These are phyloP conservation scores for Saprolegnia parasitica DNA, from an alignment of 352 stramenopile species.

Conservation along the genomic window DNA sequence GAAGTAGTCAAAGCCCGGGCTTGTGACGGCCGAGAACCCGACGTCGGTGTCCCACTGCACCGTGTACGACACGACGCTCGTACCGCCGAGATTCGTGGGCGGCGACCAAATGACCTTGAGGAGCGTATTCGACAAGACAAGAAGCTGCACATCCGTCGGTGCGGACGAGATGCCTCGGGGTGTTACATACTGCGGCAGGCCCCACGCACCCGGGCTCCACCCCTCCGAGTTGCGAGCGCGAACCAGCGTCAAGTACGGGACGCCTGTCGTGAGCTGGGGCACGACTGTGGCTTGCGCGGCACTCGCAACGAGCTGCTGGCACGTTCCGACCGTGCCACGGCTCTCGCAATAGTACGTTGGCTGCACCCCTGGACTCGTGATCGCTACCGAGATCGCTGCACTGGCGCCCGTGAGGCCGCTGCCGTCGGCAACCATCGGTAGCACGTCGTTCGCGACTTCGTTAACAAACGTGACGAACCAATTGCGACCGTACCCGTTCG, in stretches of 20 bases:
- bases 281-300: conserved; percentile 40
- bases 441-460: conserved; percentile 72
- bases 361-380: conserved; percentile 59
- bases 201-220: conserved; percentile 48
- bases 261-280: conserved; percentile 45
- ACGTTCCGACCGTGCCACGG: conserved; percentile 34
- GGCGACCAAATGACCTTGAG: conserved; percentile 77
- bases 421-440: conserved; percentile 85
- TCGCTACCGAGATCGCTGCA: conserved; percentile 69
- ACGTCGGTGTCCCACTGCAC: conserved; percentile 89
- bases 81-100: conserved; percentile 62
- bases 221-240: conserved; percentile 58
- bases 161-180: conserved; percentile 42
- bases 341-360: conserved; percentile 75
- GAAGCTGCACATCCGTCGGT: conserved; percentile 41
- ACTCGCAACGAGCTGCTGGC: conserved; percentile 38
- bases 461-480: conserved; percentile 93
- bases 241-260: conserved; percentile 57
- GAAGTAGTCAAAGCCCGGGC: conserved; percentile 61
- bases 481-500: conserved; percentile 94
- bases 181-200: conserved; percentile 47
- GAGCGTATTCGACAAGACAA: conserved; percentile 54
- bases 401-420: conserved; percentile 88
- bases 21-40: conserved; percentile 68
- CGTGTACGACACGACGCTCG: conserved; percentile 76